Evolutionary conservation across 208 protist species (phyloP), one percentile per base, ranked within the genome.

Genomic region (Herpetomonas samuelpessoai): DNA sequence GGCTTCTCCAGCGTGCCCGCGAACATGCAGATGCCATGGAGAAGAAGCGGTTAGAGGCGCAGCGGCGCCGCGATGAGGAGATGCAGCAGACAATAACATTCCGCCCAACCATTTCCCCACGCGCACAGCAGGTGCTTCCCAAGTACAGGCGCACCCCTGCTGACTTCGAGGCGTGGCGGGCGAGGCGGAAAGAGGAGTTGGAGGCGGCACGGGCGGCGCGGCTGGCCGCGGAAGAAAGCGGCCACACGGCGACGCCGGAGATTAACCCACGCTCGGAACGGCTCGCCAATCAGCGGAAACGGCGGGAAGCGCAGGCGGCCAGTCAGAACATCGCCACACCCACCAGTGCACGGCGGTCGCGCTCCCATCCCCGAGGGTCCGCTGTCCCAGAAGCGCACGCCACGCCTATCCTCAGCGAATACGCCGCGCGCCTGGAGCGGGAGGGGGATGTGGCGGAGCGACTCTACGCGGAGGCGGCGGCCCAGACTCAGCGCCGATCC

Each of bases 391-490:
- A 30, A 51, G 58, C 38, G 22, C 52, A 14, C 69, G 46, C 30
- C 21, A 53, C n/a, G 21, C 73, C 73, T 7, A 52, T 57, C 41
- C 91, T 91, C 60, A 93, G 83, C 9, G 46, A 63, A 4, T 72
- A 61, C 16, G 83, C 87, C n/a, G 83, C 87, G 9, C 31, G 51
- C 25, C 64, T 91, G 58, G 51, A 65, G 12, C 71, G 87, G 35
- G 35, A 29, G 19, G 81, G 79, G 3, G 56, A 50, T n/a, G 78
- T 76, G 3, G 67, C 69, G 2, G 61, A 74, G 19, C 64, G 87
- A 3, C 68, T 93, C 28, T 81, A 93, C 44, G 72, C 72, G 2
- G 63, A 74, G 14, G 73, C 69, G 44, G 76, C 79, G 54, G 71
- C 72, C 3, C 54, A 50, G n/a, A 71, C 70, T 19, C 62, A 79